Evolutionary conservation across 805 yeast species (phyloP), one percentile per base, ranked within the genome.

Genomic region (Nakazawaea wyomingensis): DNA sequence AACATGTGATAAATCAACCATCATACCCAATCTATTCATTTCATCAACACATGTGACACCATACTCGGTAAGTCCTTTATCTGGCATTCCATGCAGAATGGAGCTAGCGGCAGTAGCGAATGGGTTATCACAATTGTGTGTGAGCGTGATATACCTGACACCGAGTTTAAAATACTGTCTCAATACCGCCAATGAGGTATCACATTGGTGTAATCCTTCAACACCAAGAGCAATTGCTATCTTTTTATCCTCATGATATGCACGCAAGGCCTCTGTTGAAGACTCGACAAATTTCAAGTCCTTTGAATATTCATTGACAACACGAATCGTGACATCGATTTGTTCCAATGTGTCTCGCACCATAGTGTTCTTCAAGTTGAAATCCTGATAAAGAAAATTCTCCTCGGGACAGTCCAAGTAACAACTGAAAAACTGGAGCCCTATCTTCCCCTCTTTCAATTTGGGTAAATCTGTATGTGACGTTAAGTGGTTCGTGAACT

Each of bases 321-420:
- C 51, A 47, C 80, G 57, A 46, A 66, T 65, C 4, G 69, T 64
- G 5, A 73, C 71, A 53, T 75, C 81, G 34, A 75, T 71, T 51
- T 72, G 78, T 48, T 74, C 80, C 46, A 74, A 40, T 1, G 80
- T 74, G 52, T 74, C 80, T 48, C 80, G 57, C 3, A 75, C 79
- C 4, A 67, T 66, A 24, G 61, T 54, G 44, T 64, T 69, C 19
- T 68, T 60, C 43, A 55, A 55, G 51, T 72, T 68, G 57, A 73
- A 75, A 49, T 73, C 73, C 37, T 63, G 63, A 40, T 65, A 69
- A 3, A 65, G 52, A 29, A 52, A 55, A 35, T 59, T 60, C 37
- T 56, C 58, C 45, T 65, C 67, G 10, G 64, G 65, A 41, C 59
- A 59, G 48, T 71, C 77, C 37, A 71, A 66, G 55, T 57, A 74